Percentiles rank a stretch among this genome's conserved stretches.
Evolutionary conservation across 1,284 basidiomycete species (phyloP).

Genomic region (Ustilago crameri): DNA sequence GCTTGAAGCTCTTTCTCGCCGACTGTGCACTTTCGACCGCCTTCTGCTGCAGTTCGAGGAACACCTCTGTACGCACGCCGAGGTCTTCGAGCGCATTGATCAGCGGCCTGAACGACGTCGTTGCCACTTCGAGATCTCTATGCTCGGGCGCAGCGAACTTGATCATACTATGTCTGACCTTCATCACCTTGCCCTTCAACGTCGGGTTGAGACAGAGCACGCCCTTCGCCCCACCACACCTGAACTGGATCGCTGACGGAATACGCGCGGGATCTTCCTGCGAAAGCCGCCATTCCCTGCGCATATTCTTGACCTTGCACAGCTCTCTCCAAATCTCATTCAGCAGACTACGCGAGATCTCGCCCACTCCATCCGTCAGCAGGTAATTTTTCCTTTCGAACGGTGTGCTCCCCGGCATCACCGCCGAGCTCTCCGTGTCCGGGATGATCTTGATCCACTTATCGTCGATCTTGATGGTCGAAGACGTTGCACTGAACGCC

Average conservation of each 20-base stretch:
- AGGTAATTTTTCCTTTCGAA: conserved; percentile 9
- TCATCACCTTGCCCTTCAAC: conserved; percentile 22
- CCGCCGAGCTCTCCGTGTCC: conserved; percentile 15
- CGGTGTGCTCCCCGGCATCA: conserved; percentile 5
- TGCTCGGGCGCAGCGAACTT: conserved; percentile 32
- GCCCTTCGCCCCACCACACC: conserved; percentile 34
- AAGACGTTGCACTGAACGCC: conserved; percentile 41
- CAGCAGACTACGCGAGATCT: conserved; percentile 26
- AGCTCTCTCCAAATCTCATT: conserved; percentile 30
- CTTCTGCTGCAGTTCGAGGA: conserved; percentile 20
- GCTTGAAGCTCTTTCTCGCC: conserved; percentile 16
- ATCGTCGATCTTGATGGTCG: conserved; percentile 26
- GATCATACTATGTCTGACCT: conserved; percentile 33
- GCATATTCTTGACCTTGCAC: conserved; percentile 26
- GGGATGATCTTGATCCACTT: conserved; percentile 27
- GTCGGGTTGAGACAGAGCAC: conserved; percentile 32
- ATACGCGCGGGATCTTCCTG: conserved; percentile 16
- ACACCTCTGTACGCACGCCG: conserved; percentile 11
- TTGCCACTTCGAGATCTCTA: conserved; percentile 28
- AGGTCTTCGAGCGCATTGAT: conserved; percentile 44
- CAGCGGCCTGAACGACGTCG: conserved; percentile 25
- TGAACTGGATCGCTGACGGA: conserved; percentile 34
- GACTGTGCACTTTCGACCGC: conserved; percentile 24
- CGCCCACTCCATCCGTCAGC: conserved; percentile 36
- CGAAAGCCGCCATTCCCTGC: conserved; percentile 17